phyloP scores from a whole-genome alignment of 768 basidiomycete genomes.

The Cytidiella melzeri region DNA sequence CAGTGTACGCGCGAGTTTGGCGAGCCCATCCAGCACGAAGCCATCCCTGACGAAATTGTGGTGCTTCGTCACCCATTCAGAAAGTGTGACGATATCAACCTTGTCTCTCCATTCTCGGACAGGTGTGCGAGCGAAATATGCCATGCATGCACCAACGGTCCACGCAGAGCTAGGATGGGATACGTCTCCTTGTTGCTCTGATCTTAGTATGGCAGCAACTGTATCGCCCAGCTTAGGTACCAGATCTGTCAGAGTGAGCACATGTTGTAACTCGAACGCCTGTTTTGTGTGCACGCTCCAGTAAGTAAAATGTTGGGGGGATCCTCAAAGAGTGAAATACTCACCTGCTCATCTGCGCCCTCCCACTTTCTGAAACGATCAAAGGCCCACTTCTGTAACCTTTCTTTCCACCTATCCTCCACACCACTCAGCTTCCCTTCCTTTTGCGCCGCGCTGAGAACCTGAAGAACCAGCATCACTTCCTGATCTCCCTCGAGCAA shows the following conservation, averaged over 20 bases:
- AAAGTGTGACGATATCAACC: conserved; percentile 33
- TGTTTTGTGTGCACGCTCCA: conserved; percentile 21
- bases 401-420: conserved; percentile 54
- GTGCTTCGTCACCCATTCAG: neutral
- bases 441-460: conserved; percentile 44
- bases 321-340: conserved; percentile 7
- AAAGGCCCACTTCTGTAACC: conserved; percentile 44
- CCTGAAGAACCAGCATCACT: conserved; percentile 36
- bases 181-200: conserved; percentile 28
- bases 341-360: conserved; percentile 34
- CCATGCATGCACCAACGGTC: conserved; percentile 57
- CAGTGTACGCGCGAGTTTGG: conserved; percentile 41
- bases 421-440: conserved; percentile 49
- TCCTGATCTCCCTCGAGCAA: conserved; percentile 34
- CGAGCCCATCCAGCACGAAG: conserved; percentile 49
- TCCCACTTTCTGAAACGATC: conserved; percentile 38
- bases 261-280: conserved; percentile 46
- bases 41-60: conserved; percentile 14
- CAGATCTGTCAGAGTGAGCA: conserved; percentile 47
- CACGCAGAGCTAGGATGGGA: conserved; percentile 37
- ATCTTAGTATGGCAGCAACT: conserved; percentile 40
- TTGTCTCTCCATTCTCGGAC: conserved; percentile 39
- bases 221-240: conserved; percentile 39
- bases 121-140: conserved; percentile 40
- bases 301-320: no score